Evolutionary conservation across 2,329 filamentous ascomycete species (phyloP).

Genomic region (Massarina eburnea): DNA sequence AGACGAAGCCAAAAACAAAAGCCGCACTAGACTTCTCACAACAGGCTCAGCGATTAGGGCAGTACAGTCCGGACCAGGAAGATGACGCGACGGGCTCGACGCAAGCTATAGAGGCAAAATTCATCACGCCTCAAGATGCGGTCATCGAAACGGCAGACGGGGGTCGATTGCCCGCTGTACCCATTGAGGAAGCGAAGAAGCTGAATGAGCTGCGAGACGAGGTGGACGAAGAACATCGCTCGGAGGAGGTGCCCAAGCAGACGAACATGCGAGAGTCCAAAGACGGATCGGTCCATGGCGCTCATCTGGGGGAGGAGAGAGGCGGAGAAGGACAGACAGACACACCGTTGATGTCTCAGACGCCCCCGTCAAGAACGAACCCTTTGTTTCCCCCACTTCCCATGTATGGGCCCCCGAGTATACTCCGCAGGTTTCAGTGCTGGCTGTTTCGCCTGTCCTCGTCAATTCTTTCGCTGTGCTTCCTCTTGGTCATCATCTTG

Average conservation of each 20-base stretch:
- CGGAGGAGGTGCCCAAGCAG: slow-evolving; percentile 20
- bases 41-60: slow-evolving; percentile 57
- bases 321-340: slow-evolving; percentile 48
- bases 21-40: slow-evolving; percentile 59
- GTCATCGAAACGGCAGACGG: slow-evolving; percentile 70
- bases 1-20: slow-evolving; percentile 33
- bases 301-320: slow-evolving; percentile 30
- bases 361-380: slow-evolving; percentile 70
- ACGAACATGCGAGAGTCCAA: slow-evolving; percentile 42
- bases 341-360: slow-evolving; percentile 46
- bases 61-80: slow-evolving; percentile 45
- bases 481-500: slow-evolving; percentile 73
- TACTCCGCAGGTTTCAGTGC: slow-evolving; percentile 67
- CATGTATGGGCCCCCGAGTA: slow-evolving; percentile 73
- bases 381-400: slow-evolving; percentile 84
- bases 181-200: slow-evolving; percentile 68
- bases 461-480: slow-evolving; percentile 74
- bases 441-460: slow-evolving; percentile 66
- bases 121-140: slow-evolving; percentile 68
- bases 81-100: slow-evolving; percentile 49
- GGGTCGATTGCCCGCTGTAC: slow-evolving; percentile 67
- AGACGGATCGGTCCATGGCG: slow-evolving; percentile 47
- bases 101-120: slow-evolving; percentile 62
- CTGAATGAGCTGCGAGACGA: slow-evolving; percentile 65
- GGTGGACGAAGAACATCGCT: slow-evolving; percentile 43